Percentiles rank a stretch among this genome's conserved stretches.
Evolutionary conservation across 1,284 basidiomycete species (phyloP).

Genomic region (Naganishia albida): DNA sequence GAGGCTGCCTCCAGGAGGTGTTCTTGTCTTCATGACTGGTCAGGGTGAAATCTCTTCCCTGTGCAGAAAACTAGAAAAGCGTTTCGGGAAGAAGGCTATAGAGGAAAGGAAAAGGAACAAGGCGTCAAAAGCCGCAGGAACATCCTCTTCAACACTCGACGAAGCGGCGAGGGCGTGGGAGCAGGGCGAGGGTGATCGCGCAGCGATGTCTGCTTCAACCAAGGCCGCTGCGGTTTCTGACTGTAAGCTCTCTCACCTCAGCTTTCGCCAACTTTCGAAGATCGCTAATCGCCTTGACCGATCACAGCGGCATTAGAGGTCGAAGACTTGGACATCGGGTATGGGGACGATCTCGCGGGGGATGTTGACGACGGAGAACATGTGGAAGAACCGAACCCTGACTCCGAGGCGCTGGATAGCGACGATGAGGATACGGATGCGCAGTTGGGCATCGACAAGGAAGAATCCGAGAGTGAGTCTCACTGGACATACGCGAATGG

Average conservation of each 20-base stretch:
- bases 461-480: constrained; percentile 52
- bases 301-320: constrained; percentile 46
- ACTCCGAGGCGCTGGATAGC: constrained; percentile 54
- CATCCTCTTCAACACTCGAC: constrained; percentile 17
- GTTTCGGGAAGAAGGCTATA: constrained; percentile 70
- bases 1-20: constrained; percentile 68
- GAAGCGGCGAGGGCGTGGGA: constrained; percentile 35
- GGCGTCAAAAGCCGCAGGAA: constrained; percentile 24
- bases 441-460: constrained; percentile 48
- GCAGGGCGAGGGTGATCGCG: constrained; percentile 24
- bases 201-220: constrained; percentile 2
- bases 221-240: constrained; percentile 36
- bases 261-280: constrained; percentile 47
- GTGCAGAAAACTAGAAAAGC: constrained; percentile 71
- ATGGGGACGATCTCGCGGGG: constrained; percentile 54
- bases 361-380: constrained; percentile 55
- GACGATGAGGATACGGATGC: constrained; percentile 54
- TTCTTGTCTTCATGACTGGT: constrained; percentile 75
- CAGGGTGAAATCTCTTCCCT: constrained; percentile 71
- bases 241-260: constrained; percentile 39
- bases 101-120: constrained; percentile 55
- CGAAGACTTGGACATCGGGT: constrained; percentile 54
- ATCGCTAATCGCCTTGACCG: constrained; percentile 56
- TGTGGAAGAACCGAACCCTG: constrained; percentile 44
- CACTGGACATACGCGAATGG: constrained; percentile 4